Evolutionary conservation across 192 early-diverging fungal genomes (phyloP).

Genomic region (Paraglomus brasilianum): DNA sequence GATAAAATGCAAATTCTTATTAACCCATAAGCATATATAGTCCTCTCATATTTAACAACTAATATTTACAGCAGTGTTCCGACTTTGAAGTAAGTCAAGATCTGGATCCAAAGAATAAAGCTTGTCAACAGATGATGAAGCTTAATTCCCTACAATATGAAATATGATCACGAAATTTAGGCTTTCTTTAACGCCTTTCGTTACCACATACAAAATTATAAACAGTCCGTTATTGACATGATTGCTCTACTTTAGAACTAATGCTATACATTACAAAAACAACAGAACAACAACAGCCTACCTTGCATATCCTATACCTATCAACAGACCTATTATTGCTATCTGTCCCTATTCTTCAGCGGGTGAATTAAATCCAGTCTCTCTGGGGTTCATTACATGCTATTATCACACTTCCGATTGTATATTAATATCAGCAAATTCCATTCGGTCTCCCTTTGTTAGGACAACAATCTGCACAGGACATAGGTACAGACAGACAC

Average conservation of each 20-base stretch:
- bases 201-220: background rate
- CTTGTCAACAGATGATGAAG: constrained; percentile 32
- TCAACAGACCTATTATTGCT: constrained; percentile 74
- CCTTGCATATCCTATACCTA: constrained; percentile 81
- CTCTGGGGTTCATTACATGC: too few species aligned
- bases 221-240: constrained; percentile 36
- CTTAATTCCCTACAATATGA: constrained; percentile 14
- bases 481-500: too few species aligned
- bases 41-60: background rate
- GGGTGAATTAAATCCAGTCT: too few species aligned
- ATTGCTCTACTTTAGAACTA: background rate
- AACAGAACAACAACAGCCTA: constrained; percentile 17
- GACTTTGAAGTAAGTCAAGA: constrained; percentile 75
- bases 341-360: constrained; percentile 97
- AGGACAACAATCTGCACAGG: too few species aligned
- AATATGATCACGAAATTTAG: background rate
- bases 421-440: too few species aligned
- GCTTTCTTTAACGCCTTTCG: background rate
- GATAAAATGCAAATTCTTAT: background rate
- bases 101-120: constrained; percentile 68
- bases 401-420: too few species aligned
- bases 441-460: too few species aligned
- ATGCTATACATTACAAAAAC: background rate
- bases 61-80: constrained; percentile 71
- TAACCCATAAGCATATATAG: background rate